Conservation (phyloP, 306 rosid species). For the Geum urbanum region DNA sequence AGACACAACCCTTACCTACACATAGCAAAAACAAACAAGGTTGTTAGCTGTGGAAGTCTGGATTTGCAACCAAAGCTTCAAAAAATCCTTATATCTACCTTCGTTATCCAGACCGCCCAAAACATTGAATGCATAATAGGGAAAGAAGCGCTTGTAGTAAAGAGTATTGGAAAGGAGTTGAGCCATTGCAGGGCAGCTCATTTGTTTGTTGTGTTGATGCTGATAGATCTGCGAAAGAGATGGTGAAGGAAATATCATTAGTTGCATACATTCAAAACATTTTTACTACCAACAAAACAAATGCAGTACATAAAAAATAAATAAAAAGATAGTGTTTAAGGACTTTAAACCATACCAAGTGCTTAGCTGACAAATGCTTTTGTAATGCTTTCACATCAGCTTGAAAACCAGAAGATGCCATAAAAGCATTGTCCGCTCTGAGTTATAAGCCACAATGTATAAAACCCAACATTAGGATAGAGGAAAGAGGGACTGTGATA, state of each 20-base stretch:
- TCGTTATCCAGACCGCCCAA: slow-evolving; percentile 94
- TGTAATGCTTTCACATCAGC: slow-evolving; percentile 97
- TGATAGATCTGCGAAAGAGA: slow-evolving; percentile 61
- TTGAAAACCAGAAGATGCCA: slow-evolving; percentile 98
- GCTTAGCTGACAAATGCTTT: slow-evolving; percentile 74
- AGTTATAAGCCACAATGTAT: slow-evolving; percentile 8
- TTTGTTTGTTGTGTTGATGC: slow-evolving; percentile 96
- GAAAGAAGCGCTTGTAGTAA: slow-evolving; percentile 94
- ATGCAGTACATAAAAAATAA: neutral
- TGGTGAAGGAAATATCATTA: neutral
- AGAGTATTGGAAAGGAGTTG: slow-evolving; percentile 94
- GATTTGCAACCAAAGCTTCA: slow-evolving; percentile 13
- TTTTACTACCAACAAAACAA: neutral
- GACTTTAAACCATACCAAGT: slow-evolving; percentile 53
- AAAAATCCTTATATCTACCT: slow-evolving; percentile 47
- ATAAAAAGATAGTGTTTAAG: slow-evolving; percentile 13
- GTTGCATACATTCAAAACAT: neutral
- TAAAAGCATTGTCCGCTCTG: slow-evolving; percentile 73
- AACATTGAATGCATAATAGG: slow-evolving; percentile 90
- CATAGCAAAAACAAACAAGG: neutral
- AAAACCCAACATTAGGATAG: neutral
- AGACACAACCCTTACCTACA: slow-evolving; percentile 96
- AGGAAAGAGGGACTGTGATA: neutral
- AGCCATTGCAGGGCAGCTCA: slow-evolving; percentile 99
- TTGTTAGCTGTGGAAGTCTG: slow-evolving; percentile 7